A percentile compares a stretch with the other conserved stretches of the same genome.
Evolutionary conservation across 805 yeast genomes (phyloP).

Genomic region (Grigorovia humatica): DNA sequence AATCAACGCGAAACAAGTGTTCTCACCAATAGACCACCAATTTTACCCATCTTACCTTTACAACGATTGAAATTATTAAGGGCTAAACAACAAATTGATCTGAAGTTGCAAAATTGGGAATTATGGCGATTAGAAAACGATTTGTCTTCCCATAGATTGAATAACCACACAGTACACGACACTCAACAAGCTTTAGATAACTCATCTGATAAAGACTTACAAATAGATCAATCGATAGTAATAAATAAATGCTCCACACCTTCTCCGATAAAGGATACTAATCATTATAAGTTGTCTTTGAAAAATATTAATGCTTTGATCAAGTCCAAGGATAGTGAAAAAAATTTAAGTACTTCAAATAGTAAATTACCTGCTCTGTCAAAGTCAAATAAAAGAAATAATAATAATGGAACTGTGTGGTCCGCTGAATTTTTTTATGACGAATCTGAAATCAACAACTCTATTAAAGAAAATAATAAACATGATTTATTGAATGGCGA

Average conservation of each 20-base stretch:
- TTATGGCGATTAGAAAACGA: not conserved
- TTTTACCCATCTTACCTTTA: slow-evolving; percentile 24
- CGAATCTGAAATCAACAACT: slow-evolving; percentile 10
- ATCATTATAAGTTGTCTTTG: not conserved
- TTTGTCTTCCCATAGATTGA: not conserved
- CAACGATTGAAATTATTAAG: slow-evolving; percentile 23
- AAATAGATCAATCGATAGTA: slow-evolving; percentile 2
- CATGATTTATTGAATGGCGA: no score
- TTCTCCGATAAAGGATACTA: slow-evolving; percentile 13
- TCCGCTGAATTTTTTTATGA: slow-evolving; percentile 25
- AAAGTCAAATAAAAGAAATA: not conserved
- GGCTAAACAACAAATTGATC: slow-evolving; percentile 14
- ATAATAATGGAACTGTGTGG: slow-evolving; percentile 11
- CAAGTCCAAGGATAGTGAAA: not conserved
- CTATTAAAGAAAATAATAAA: not conserved
- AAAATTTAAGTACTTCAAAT: not conserved
- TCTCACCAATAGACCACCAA: slow-evolving; percentile 19
- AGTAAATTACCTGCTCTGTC: no score
- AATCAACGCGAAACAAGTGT: not conserved
- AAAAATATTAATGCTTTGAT: not conserved
- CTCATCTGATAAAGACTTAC: not conserved
- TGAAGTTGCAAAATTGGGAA: slow-evolving; percentile 5
- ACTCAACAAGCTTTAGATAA: not conserved
- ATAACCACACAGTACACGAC: not conserved
- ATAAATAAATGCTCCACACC: slow-evolving; percentile 16